Conservation (phyloP, 768 basidiomycete genomes). For the Artomyces pyxidatus region DNA sequence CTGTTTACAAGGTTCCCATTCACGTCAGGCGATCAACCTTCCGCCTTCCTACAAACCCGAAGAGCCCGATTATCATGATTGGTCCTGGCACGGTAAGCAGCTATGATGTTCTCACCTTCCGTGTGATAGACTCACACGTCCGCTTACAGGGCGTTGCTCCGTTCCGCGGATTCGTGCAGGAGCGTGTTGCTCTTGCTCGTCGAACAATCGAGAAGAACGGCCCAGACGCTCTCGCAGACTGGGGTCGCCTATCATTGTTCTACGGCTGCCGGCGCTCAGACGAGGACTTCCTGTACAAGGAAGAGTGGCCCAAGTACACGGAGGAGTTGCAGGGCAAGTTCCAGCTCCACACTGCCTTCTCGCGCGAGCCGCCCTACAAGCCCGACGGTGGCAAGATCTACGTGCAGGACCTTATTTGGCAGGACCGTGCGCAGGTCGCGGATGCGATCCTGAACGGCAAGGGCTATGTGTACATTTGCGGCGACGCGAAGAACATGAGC, state of each 20-base stretch:
- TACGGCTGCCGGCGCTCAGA: constrained; percentile 89
- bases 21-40: constrained; percentile 96
- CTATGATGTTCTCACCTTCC: neutral
- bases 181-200: constrained; percentile 91
- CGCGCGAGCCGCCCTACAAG: constrained; percentile 78
- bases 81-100: constrained; percentile 91
- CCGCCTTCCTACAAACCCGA: constrained; percentile 94
- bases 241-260: constrained; percentile 92
- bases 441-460: constrained; percentile 89
- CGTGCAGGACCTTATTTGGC: constrained; percentile 96
- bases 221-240: constrained; percentile 84
- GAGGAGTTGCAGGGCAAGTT: constrained; percentile 90
- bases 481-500: constrained; percentile 95
- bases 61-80: constrained; percentile 98
- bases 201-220: constrained; percentile 96
- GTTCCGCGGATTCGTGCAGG: constrained; percentile 98
- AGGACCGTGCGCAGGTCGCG: constrained; percentile 74
- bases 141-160: constrained; percentile 87
- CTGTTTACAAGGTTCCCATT: constrained; percentile 77
- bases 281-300: constrained; percentile 90
- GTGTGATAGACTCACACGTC: constrained; percentile 8
- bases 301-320: constrained; percentile 88
- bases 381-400: constrained; percentile 94
- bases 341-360: constrained; percentile 82
- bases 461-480: constrained; percentile 96